These are phyloP conservation scores for Chenopodium quinoa DNA, from an alignment of 148 eudicot species.

Conservation along the genomic window DNA sequence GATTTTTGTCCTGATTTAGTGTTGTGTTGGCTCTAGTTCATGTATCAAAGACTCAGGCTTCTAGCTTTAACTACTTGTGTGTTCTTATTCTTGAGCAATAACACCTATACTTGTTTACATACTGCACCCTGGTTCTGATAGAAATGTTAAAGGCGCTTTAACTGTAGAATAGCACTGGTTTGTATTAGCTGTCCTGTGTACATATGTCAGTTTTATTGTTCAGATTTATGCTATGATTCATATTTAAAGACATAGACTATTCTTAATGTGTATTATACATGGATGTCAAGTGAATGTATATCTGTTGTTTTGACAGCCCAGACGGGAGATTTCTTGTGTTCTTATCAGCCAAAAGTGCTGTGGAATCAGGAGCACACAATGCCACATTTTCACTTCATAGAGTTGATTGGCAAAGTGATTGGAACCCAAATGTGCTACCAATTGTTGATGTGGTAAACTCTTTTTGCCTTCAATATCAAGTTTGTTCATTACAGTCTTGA, in stretches of 20 bases:
- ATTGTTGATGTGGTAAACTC: slow-evolving; percentile 43
- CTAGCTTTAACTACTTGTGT: neutral
- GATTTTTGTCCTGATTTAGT: neutral
- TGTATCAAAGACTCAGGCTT: neutral
- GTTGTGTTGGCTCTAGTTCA: neutral
- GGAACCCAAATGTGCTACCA: slow-evolving; percentile 38
- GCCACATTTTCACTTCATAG: slow-evolving; percentile 80
- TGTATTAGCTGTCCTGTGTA: neutral
- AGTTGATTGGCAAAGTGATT: slow-evolving; percentile 68
- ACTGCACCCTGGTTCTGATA: neutral
- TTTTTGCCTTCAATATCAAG: neutral
- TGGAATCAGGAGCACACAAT: slow-evolving; percentile 79
- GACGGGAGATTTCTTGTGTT: slow-evolving; percentile 75
- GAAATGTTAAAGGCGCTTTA: neutral
- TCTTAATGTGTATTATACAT: neutral
- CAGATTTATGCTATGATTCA: neutral
- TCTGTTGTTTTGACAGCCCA: slow-evolving; percentile 52
- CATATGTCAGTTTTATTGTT: neutral
- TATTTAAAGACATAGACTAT: neutral
- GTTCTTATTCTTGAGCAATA: neutral
- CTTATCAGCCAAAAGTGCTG: slow-evolving; percentile 68
- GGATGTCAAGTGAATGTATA: neutral
- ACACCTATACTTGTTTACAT: neutral
- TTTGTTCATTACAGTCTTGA: neutral
- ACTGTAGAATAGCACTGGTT: neutral